Evolutionary conservation across 306 rosid genomes (phyloP).

Genomic region (Medicago truncatula): DNA sequence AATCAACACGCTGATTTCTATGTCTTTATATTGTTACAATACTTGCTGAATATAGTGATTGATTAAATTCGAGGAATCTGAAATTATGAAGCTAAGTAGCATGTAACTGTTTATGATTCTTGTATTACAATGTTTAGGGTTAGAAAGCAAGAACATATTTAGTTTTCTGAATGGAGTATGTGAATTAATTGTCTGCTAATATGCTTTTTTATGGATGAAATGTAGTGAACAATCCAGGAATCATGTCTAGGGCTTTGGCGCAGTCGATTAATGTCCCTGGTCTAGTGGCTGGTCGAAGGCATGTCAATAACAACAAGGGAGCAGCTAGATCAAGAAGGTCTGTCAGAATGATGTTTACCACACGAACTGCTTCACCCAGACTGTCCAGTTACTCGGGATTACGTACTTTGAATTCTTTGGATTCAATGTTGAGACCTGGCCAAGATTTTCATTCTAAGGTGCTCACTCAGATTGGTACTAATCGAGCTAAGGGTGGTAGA

Average conservation of each 20-base stretch:
- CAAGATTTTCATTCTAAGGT: conserved; percentile 66
- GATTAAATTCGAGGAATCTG: no score
- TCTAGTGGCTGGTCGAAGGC: conserved; percentile 55
- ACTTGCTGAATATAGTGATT: not conserved
- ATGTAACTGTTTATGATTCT: no score
- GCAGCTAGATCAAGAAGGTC: conserved; percentile 58
- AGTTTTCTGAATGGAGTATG: conserved; percentile 7
- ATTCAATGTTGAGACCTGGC: conserved; percentile 57
- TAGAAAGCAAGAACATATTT: not conserved
- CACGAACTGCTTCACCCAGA: conserved; percentile 55
- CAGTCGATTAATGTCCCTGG: conserved; percentile 79
- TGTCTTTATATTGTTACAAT: not conserved
- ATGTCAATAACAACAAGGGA: conserved; percentile 53
- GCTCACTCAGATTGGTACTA: conserved; percentile 51
- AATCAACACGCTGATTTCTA: not conserved
- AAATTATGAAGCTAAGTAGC: no score
- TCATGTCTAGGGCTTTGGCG: conserved; percentile 85
- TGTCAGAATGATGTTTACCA: conserved; percentile 60
- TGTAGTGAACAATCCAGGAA: conserved; percentile 42
- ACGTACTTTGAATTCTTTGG: conserved; percentile 66
- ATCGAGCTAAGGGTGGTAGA: conserved; percentile 43
- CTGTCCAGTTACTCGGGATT: conserved; percentile 72
- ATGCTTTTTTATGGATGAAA: not conserved
- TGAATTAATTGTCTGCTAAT: conserved; percentile 4
- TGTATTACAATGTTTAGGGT: not conserved